Conservation (phyloP, 192 early-diverging fungal genomes). For the Backusella mclennaniae region DNA sequence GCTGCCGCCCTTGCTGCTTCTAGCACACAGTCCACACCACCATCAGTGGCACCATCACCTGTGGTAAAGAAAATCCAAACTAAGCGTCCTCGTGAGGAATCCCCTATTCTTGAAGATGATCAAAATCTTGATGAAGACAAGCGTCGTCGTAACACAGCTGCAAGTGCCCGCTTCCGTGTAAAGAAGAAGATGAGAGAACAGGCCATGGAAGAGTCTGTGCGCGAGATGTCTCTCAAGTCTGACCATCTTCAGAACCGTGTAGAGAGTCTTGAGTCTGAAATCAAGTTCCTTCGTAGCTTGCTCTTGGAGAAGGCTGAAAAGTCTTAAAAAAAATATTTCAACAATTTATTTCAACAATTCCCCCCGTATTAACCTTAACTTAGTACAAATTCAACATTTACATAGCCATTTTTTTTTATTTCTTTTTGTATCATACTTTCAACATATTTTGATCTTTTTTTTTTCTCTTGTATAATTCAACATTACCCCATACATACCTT, state of each 20-base stretch:
- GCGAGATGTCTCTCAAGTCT: constrained; percentile 71
- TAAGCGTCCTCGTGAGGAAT: constrained; percentile 11
- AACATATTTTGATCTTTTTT: background rate
- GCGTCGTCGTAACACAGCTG: constrained; percentile 90
- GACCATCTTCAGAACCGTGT: constrained; percentile 74
- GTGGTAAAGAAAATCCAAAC: background rate
- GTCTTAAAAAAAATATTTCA: constrained; percentile 17
- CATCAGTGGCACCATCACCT: background rate
- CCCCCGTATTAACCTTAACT: background rate
- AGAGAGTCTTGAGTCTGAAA: constrained; percentile 85
- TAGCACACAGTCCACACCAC: background rate
- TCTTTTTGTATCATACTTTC: constrained; percentile 1
- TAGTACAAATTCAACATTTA: constrained; percentile 4
- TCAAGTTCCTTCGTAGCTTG: constrained; percentile 85
- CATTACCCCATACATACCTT: constrained; percentile 8
- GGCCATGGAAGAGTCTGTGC: constrained; percentile 76
- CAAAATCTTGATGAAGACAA: constrained; percentile 77
- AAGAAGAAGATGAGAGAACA: constrained; percentile 95
- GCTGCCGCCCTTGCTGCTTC: background rate
- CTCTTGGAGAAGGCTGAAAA: constrained; percentile 70
- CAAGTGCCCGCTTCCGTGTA: constrained; percentile 90
- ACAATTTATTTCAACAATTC: constrained; percentile 4
- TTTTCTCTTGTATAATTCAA: constrained; percentile 9
- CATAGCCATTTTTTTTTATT: background rate
- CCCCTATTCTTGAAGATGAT: background rate